Base-by-base conservation (phyloP, 2,329 filamentous ascomycete species). In the Penicillium sp. region DNA sequence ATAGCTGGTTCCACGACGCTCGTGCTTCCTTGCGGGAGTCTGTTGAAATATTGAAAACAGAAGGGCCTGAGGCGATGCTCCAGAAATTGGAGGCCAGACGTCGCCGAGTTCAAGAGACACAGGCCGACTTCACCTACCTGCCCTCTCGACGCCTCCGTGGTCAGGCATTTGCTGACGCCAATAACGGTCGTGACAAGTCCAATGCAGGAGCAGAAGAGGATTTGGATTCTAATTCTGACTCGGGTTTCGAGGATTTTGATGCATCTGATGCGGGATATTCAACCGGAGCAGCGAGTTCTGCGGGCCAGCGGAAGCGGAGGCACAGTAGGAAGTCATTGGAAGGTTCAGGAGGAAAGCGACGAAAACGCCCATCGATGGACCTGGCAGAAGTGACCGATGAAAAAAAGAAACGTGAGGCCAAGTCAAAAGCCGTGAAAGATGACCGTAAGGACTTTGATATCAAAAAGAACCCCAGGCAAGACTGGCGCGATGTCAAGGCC, bases 1-100 rank as follows among this genome's bases (percentile, higher is more conserved):
- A 79, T 21, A 70, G 79, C 7, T 87, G 85, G 85, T 73, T 85
- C 34, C 59, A 71, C 3, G 72, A 77, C 39, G 77, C 80, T 0
- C 60, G 72, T 12, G 47, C 60, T 3, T 72, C 73, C 2, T 63
- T 86, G 15, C 72, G 70, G 1, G 62, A 69, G 6, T 76, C 80
- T 57, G 66, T 82, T 13, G 40, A 66, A 0, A 59, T 72, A 1
- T 64, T 80, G 16, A 54, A 65, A n/a, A 45, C 52, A 0, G 21
- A 68, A 8, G 73, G 73, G 0, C 58, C 69, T 4, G 29, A 61
- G 12, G 59, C 61, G 0, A 71, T 80, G 27, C 61, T 77, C 15
- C 51, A 64, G 6, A 53, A 58, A 7, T 63, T 70, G n/a, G 51
- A 57, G 31, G 55, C 29, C 9, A 71, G 62, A 56, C 38, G 63